Evolutionary conservation across 2,329 filamentous ascomycete genomes (phyloP).

Genomic region (Coniochaeta hoffmannii): DNA sequence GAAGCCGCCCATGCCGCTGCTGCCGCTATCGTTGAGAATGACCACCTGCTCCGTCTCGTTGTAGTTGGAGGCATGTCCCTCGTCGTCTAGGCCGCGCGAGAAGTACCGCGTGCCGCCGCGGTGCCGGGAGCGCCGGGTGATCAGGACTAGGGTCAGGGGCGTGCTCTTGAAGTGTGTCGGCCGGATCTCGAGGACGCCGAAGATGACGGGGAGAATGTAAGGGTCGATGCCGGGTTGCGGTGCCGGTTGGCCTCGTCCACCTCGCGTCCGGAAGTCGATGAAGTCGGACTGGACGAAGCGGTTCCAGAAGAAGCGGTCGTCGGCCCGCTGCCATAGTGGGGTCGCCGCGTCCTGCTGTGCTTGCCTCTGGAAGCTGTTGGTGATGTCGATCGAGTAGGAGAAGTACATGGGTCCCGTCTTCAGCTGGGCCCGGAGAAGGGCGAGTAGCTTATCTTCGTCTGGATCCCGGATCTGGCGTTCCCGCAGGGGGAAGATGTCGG

Average conservation of each 20-base stretch:
- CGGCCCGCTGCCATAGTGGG: constrained; percentile 84
- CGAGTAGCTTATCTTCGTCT: constrained; percentile 88
- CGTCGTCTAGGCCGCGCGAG: constrained; percentile 85
- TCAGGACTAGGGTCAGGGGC: constrained; percentile 75
- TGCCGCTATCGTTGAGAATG: constrained; percentile 73
- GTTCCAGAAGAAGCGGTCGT: constrained; percentile 99
- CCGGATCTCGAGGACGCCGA: constrained; percentile 89
- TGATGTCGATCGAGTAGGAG: constrained; percentile 93
- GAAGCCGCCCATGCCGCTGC: constrained; percentile 69
- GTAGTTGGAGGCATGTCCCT: constrained; percentile 95
- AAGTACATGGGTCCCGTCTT: constrained; percentile 91
- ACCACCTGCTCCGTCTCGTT: constrained; percentile 96
- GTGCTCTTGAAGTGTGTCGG: constrained; percentile 80
- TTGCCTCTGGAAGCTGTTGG: constrained; percentile 94
- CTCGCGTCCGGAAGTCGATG: constrained; percentile 72
- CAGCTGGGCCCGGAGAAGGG: constrained; percentile 73
- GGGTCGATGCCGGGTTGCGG: constrained; percentile 75
- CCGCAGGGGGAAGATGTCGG: constrained; percentile 88
- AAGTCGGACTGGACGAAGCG: constrained; percentile 84
- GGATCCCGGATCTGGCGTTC: constrained; percentile 86
- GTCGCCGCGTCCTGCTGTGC: constrained; percentile 62
- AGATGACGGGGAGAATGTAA: constrained; percentile 92
- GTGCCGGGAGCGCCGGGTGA: constrained; percentile 82
- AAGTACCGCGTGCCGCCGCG: constrained; percentile 91
- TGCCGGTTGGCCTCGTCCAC: constrained; percentile 55